phyloP scores from a whole-genome alignment of 441 rosid species.

The Pelargonium fulgidum region DNA sequence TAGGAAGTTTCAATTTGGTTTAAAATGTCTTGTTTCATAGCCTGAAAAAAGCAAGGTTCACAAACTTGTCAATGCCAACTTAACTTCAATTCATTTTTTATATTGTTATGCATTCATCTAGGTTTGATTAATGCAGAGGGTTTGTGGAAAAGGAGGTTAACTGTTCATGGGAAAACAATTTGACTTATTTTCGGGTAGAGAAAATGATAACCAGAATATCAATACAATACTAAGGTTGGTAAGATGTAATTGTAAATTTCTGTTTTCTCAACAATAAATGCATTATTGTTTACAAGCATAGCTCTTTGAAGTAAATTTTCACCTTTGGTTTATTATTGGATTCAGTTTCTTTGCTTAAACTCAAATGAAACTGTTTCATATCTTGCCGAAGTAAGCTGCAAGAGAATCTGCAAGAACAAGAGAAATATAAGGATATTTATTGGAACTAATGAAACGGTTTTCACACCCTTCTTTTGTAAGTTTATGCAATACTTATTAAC shows the following conservation, averaged over 20 bases:
- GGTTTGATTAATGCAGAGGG: too few relatives aligned
- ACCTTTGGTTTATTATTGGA: constrained; percentile 41
- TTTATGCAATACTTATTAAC: too few relatives aligned
- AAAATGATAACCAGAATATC: too few relatives aligned
- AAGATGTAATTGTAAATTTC: too few relatives aligned
- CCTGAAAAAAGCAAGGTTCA: constrained; percentile 31
- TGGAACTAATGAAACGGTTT: too few relatives aligned
- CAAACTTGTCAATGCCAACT: constrained; percentile 16
- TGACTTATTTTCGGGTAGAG: too few relatives aligned
- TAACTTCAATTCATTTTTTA: neutral
- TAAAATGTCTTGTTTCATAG: constrained; percentile 35
- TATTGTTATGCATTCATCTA: too few relatives aligned
- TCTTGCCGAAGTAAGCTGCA: constrained; percentile 95
- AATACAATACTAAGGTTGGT: too few relatives aligned
- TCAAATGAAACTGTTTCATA: constrained; percentile 81
- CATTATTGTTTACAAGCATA: neutral
- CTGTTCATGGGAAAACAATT: too few relatives aligned
- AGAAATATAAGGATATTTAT: too few relatives aligned
- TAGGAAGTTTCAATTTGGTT: constrained; percentile 38
- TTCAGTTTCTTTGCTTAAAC: constrained; percentile 50
- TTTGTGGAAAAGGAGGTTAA: too few relatives aligned
- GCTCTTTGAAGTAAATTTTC: constrained; percentile 33
- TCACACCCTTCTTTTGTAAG: too few relatives aligned
- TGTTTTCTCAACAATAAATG: neutral
- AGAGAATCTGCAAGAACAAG: constrained; percentile 57